These are phyloP conservation scores for Exophiala aquamarina DNA, from an alignment of 2,329 filamentous ascomycete species.

Conservation along the genomic window DNA sequence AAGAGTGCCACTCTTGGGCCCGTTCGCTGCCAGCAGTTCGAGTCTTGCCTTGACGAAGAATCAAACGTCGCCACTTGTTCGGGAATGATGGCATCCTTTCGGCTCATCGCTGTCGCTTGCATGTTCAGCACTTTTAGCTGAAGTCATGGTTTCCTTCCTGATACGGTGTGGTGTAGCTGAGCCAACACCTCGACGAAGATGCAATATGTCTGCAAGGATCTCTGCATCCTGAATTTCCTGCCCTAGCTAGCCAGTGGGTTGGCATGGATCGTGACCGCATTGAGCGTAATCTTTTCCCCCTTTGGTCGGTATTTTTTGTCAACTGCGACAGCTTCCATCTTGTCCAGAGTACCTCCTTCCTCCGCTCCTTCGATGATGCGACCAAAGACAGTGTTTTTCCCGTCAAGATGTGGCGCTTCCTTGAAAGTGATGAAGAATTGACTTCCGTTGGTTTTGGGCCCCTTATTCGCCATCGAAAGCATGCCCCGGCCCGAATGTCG, in stretches of 20 bases:
- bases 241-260: constrained; percentile 68
- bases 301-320: constrained; percentile 61
- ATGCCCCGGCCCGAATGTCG: constrained; percentile 59
- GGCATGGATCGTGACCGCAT: constrained; percentile 61
- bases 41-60: too few relatives aligned
- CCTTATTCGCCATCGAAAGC: constrained; percentile 60
- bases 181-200: too few relatives aligned
- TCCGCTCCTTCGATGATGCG: constrained; percentile 51
- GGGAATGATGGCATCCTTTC: too few relatives aligned
- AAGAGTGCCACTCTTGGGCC: too few relatives aligned
- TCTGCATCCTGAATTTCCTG: too few relatives aligned
- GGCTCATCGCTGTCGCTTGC: too few relatives aligned
- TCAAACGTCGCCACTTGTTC: too few relatives aligned
- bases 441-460: constrained; percentile 56
- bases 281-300: constrained; percentile 55
- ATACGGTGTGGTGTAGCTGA: too few relatives aligned
- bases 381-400: constrained; percentile 67
- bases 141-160: too few relatives aligned
- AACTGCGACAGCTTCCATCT: constrained; percentile 57
- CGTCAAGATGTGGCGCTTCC: constrained; percentile 63
- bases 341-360: constrained; percentile 55
- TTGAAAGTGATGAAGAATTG: constrained; percentile 67
- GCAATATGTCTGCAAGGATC: too few relatives aligned
- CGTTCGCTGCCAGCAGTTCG: too few relatives aligned
- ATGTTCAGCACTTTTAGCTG: too few relatives aligned